These are phyloP conservation scores for Porogramme epimiltina DNA, from an alignment of 1,284 basidiomycete species.

Conservation along the genomic window DNA sequence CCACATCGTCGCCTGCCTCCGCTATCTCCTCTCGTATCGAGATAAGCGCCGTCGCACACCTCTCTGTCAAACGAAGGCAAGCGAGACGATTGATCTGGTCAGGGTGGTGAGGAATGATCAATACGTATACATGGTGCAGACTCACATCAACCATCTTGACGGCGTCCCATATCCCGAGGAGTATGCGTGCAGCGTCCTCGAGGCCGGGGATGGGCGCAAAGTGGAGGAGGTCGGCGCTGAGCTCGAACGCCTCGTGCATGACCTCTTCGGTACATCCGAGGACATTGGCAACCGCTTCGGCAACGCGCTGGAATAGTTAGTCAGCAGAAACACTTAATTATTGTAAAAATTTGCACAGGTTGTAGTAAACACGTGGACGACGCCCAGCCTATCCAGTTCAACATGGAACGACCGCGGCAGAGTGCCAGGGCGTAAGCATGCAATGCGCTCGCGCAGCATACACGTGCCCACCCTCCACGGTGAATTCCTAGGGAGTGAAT, in stretches of 20 bases:
- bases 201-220: slow-evolving; percentile 61
- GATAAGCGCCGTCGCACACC: slow-evolving; percentile 50
- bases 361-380: background rate
- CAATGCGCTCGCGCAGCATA: too few relatives aligned
- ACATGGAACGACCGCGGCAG: too few relatives aligned
- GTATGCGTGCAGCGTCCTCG: slow-evolving; percentile 48
- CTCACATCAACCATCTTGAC: slow-evolving; percentile 63
- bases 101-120: background rate
- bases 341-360: too few relatives aligned
- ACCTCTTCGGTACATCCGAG: slow-evolving; percentile 46
- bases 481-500: too few relatives aligned
- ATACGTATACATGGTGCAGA: slow-evolving; percentile 8
- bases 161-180: slow-evolving; percentile 65
- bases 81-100: slow-evolving; percentile 55
- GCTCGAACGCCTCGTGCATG: slow-evolving; percentile 47
- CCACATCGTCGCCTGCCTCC: slow-evolving; percentile 40
- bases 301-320: slow-evolving; percentile 29
- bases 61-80: slow-evolving; percentile 51
- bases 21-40: slow-evolving; percentile 47
- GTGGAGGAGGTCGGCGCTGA: slow-evolving; percentile 51
- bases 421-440: too few relatives aligned
- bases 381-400: too few relatives aligned
- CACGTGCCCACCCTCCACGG: too few relatives aligned
- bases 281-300: slow-evolving; percentile 43
- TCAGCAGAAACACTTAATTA: too few relatives aligned